phyloP scores from a whole-genome alignment of 2,329 filamentous ascomycete genomes.

The Arthroderma uncinatum region DNA sequence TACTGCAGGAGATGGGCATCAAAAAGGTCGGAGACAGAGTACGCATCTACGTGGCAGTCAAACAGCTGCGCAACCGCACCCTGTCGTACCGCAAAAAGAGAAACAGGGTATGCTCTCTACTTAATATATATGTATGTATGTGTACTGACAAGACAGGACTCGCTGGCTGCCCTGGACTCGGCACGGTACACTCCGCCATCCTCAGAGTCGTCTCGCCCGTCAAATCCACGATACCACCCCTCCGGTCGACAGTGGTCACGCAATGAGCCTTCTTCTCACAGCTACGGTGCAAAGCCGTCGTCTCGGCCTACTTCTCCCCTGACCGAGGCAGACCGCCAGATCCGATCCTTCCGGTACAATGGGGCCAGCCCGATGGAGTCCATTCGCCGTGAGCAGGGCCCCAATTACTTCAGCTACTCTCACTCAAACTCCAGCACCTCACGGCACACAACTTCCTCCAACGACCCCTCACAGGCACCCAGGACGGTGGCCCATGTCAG shows the following conservation, averaged over 20 bases:
- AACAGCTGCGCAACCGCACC: constrained; percentile 66
- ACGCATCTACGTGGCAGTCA: constrained; percentile 74
- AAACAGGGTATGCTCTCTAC: constrained; percentile 53
- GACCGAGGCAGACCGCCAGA: constrained; percentile 40
- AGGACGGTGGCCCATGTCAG: constrained; percentile 60
- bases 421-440: constrained; percentile 38
- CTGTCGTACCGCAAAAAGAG: constrained; percentile 70
- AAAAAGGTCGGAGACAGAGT: constrained; percentile 96
- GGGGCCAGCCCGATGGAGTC: constrained; percentile 47
- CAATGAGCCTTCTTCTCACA: constrained; percentile 19
- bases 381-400: constrained; percentile 39
- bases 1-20: constrained; percentile 94
- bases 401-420: constrained; percentile 44
- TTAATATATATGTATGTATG: neutral
- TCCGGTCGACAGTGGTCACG: constrained; percentile 52
- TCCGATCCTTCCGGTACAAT: constrained; percentile 50
- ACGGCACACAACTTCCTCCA: constrained; percentile 50
- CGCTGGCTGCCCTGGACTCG: constrained; percentile 66
- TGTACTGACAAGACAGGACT: constrained; percentile 53
- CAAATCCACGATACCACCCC: constrained; percentile 44
- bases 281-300: constrained; percentile 20
- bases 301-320: constrained; percentile 64
- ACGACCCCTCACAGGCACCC: constrained; percentile 51
- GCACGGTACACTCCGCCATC: constrained; percentile 51
- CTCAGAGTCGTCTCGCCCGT: constrained; percentile 53